phyloP scores from a whole-genome alignment of 129 eudicot genomes.

The Centella asiatica region DNA sequence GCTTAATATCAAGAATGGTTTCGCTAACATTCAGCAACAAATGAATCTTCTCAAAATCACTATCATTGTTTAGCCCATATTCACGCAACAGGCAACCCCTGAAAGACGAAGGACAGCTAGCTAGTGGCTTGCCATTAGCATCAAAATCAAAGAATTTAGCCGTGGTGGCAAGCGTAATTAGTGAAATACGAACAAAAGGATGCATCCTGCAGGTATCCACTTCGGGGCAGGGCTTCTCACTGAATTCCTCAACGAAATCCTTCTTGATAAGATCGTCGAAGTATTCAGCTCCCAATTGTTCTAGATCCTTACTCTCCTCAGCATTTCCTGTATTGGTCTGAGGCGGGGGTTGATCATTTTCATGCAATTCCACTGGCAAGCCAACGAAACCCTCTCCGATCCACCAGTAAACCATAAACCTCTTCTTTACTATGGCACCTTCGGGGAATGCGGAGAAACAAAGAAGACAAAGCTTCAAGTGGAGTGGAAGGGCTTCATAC shows the following conservation, averaged over 20 bases:
- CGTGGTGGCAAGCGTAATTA: conserved; percentile 26
- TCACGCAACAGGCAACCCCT: conserved; percentile 29
- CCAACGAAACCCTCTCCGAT: conserved; percentile 35
- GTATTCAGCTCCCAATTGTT: conserved; percentile 17
- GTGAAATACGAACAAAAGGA: conserved; percentile 29
- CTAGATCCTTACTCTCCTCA: conserved; percentile 1
- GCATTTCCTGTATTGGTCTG: background rate
- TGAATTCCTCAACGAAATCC: conserved; percentile 28
- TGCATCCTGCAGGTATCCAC: conserved; percentile 44
- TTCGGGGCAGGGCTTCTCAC: conserved; percentile 5
- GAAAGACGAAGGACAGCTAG: conserved; percentile 16
- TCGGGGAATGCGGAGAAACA: conserved; percentile 42
- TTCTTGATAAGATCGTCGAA: conserved; percentile 23
- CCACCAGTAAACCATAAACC: conserved; percentile 53
- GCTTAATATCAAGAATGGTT: conserved; percentile 26
- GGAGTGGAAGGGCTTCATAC: conserved; percentile 11
- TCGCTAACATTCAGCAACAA: conserved; percentile 34
- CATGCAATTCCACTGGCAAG: no score
- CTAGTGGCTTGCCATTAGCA: conserved; percentile 26
- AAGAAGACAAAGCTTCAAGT: conserved; percentile 34
- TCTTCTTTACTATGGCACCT: conserved; percentile 26
- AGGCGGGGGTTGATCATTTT: background rate
- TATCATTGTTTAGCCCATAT: conserved; percentile 26
- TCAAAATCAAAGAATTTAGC: conserved; percentile 40
- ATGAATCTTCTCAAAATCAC: conserved; percentile 27